Evolutionary conservation across 1,284 basidiomycete genomes (phyloP).

Genomic region (Rhodofomes roseus): DNA sequence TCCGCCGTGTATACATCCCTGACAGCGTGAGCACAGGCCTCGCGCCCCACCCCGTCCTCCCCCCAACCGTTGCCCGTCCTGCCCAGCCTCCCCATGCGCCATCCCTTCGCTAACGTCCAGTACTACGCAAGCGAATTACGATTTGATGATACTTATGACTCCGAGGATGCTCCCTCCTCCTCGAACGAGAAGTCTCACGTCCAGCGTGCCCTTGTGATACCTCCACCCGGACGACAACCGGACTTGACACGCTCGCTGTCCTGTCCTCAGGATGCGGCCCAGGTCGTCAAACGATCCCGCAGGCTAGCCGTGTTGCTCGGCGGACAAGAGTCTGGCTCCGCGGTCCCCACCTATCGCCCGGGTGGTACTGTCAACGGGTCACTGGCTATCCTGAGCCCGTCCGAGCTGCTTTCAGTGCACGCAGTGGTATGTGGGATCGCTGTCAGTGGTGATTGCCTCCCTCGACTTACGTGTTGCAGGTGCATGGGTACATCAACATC

Average conservation of each 20-base stretch:
- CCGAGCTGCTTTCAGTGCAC: conserved; percentile 21
- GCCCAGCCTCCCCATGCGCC: conserved; percentile 11
- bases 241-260: conserved; percentile 1
- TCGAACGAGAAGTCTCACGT: not conserved
- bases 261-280: conserved; percentile 10
- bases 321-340: conserved; percentile 21
- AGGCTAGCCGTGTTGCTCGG: conserved; percentile 23
- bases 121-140: conserved; percentile 7
- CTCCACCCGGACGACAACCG: not conserved
- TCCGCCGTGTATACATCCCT: not conserved
- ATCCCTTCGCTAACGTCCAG: conserved; percentile 16
- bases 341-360: conserved; percentile 19
- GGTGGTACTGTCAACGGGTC: conserved; percentile 24
- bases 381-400: conserved; percentile 21
- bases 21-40: not conserved
- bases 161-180: conserved; percentile 1
- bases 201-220: not conserved
- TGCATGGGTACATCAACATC: conserved; percentile 22
- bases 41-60: not conserved
- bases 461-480: conserved; percentile 10
- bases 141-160: conserved; percentile 4
- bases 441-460: not conserved
- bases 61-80: not conserved
- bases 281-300: conserved; percentile 24
- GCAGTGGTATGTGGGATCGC: conserved; percentile 18